Base-by-base conservation (phyloP, 768 basidiomycete genomes). In the Termitomyces bulborhizus region DNA sequence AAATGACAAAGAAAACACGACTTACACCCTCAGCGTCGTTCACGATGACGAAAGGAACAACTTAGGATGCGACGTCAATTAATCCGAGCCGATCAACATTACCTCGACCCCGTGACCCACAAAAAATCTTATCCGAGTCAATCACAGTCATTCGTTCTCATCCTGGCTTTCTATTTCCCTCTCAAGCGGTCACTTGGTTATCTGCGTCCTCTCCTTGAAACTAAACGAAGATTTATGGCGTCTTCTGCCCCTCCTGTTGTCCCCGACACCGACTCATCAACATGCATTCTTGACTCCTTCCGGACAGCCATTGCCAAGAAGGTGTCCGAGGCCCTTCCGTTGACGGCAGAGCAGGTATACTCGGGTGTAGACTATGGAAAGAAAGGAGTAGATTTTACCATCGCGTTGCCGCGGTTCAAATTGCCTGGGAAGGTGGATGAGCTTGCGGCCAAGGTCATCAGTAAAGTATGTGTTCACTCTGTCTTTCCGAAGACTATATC, bases 311-410 rank as follows among this genome's bases (percentile, higher is more conserved):
- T 93, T 62, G 90, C 93, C 4, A 77, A 85, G 63, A 77, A 80
- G 57, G 65, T 92, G 29, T 80, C 84, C 7, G 83, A 87, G 49
- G 79, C 82, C 0, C 70, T 92, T 6, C 83, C 84, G 29, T 70
- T 96, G 50, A 77, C 86, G 0, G 57, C 92, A 27, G 88, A 90
- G 40, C 83, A 90, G 63, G 92, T 85, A 0, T 97, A 90, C 70
- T 68, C 79, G 24, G 94, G 90, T 21, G 87, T 97, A 0, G 88
- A 94, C 67, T 90, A 87, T 59, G 92, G 90, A 36, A 93, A 95
- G 72, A 95, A 95, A 71, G 92, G 90, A n/a, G 85, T 80, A 43
- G 96, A 98, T 72, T 93, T 97, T 62, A 88, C 89, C 0, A 82
- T 98, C 18, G 93, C 96, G 0, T 70, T 98, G 47, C 90, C 94